These are phyloP conservation scores for Penicillium flavigenum DNA, from an alignment of 495 filamentous ascomycete genomes.

Conservation along the genomic window DNA sequence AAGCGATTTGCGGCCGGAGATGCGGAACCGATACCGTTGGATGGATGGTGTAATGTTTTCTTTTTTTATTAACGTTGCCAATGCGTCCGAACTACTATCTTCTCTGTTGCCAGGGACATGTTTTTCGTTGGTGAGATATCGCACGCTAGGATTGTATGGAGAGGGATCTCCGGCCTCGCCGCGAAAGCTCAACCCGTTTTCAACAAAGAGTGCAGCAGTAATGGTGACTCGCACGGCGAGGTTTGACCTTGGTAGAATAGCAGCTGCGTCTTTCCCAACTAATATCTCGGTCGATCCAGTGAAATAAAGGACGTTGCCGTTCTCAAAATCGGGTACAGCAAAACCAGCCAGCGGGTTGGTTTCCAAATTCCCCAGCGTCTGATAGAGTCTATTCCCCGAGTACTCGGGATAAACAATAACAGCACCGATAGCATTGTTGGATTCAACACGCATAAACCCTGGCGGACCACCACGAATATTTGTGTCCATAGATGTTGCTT, in stretches of 20 bases:
- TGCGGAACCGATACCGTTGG: slow-evolving; percentile 59
- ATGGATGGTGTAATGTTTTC: slow-evolving; percentile 63
- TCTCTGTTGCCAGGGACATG: slow-evolving; percentile 21
- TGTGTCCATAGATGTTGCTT: slow-evolving; percentile 72
- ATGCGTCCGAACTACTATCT: slow-evolving; percentile 24
- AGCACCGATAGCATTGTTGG: slow-evolving; percentile 47
- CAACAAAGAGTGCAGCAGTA: slow-evolving; percentile 58
- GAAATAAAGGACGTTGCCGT: slow-evolving; percentile 66
- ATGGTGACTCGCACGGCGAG: slow-evolving; percentile 68
- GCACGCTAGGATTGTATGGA: slow-evolving; percentile 70
- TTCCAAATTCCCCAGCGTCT: slow-evolving; percentile 72
- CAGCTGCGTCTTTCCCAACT: slow-evolving; percentile 56
- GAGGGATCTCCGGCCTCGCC: slow-evolving; percentile 57
- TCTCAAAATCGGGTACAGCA: slow-evolving; percentile 68
- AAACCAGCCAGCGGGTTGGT: slow-evolving; percentile 64
- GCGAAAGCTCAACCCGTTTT: slow-evolving; percentile 62
- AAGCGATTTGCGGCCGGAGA: slow-evolving; percentile 43
- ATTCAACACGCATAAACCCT: slow-evolving; percentile 66
- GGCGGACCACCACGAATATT: slow-evolving; percentile 75
- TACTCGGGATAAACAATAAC: slow-evolving; percentile 75
- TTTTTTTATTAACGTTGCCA: slow-evolving; percentile 54
- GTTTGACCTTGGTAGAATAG: slow-evolving; percentile 64
- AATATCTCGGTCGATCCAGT: slow-evolving; percentile 67
- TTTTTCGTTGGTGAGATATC: slow-evolving; percentile 54
- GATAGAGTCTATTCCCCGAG: slow-evolving; percentile 78